Percentiles rank a stretch among this genome's conserved stretches.
Conservation (phyloP, 192 early-diverging fungal genomes). For the Globomyces pollinis-pini region DNA sequence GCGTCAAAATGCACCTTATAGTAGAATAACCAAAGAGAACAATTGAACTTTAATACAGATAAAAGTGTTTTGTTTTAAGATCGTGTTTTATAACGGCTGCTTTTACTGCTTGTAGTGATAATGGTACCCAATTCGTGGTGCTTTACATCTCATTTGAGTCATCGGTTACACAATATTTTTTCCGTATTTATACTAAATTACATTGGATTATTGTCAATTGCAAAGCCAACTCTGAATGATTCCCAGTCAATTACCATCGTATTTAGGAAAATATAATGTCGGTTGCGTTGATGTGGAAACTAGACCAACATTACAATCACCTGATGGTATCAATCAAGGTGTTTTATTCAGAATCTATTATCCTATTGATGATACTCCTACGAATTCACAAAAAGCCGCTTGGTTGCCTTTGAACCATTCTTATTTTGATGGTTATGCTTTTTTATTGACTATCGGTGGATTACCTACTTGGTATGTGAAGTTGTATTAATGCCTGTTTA, state of each 20-base stretch:
- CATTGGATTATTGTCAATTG: background rate
- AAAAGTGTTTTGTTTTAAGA: background rate
- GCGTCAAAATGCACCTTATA: too few relatives aligned
- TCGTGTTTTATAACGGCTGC: background rate
- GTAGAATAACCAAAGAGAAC: too few relatives aligned
- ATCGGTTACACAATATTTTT: background rate
- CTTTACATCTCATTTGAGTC: background rate
- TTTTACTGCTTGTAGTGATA: background rate
- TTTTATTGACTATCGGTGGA: conserved; percentile 15
- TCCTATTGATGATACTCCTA: conserved; percentile 10
- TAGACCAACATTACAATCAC: too few relatives aligned
- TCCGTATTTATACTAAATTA: background rate
- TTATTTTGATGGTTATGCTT: conserved; percentile 20
- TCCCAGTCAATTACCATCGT: conserved; percentile 12
- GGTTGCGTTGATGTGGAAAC: conserved; percentile 23
- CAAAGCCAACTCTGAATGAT: background rate
- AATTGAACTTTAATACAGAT: too few relatives aligned
- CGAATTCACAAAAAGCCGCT: background rate
- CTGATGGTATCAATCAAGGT: too few relatives aligned
- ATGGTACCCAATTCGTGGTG: background rate
- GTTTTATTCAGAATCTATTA: conserved; percentile 27
- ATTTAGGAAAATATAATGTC: conserved; percentile 25
- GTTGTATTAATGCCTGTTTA: too few relatives aligned
- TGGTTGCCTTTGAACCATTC: conserved; percentile 26
- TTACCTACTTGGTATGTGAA: too few relatives aligned